These are phyloP conservation scores for Dendrobium chrysotoxum DNA, from an alignment of 106 monocot species.

Conservation along the genomic window DNA sequence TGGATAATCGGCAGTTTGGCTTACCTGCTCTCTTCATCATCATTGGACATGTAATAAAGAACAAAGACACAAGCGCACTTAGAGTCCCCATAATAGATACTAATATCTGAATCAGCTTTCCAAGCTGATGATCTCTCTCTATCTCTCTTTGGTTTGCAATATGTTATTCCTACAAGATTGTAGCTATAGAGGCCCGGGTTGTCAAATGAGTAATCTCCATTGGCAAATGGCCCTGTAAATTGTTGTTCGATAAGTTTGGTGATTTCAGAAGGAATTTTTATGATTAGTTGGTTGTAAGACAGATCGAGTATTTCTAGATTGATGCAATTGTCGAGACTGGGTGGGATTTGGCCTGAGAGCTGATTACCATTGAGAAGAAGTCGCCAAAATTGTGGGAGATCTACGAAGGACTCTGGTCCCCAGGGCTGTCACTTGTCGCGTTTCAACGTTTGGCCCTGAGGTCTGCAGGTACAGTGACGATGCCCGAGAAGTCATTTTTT, in stretches of 20 bases:
- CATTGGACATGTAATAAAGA: background rate
- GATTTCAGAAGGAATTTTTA: slow-evolving; percentile 41
- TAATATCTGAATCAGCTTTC: background rate
- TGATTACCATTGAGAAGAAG: slow-evolving; percentile 63
- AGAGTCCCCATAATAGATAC: background rate
- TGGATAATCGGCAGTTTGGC: background rate
- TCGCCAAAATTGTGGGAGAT: slow-evolving; percentile 49
- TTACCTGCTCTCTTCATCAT: background rate
- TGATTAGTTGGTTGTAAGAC: slow-evolving; percentile 58
- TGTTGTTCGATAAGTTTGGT: slow-evolving; percentile 67
- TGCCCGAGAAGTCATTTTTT: too few species aligned
- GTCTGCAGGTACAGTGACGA: too few species aligned
- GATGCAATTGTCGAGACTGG: slow-evolving; percentile 47
- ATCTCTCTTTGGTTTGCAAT: slow-evolving; percentile 22
- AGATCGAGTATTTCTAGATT: slow-evolving; percentile 76
- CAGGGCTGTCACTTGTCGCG: too few species aligned
- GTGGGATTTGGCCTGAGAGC: slow-evolving; percentile 53
- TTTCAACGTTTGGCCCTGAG: too few species aligned
- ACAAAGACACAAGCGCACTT: background rate
- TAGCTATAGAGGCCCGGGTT: slow-evolving; percentile 45
- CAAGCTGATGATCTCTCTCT: background rate
- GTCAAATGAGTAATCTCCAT: slow-evolving; percentile 50
- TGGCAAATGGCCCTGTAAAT: slow-evolving; percentile 50
- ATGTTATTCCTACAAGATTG: slow-evolving; percentile 14
- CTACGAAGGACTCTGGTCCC: slow-evolving; percentile 41